These are phyloP conservation scores for Kurtzmaniella natalensis DNA, from an alignment of 1,139 yeast genomes.

Conservation along the genomic window DNA sequence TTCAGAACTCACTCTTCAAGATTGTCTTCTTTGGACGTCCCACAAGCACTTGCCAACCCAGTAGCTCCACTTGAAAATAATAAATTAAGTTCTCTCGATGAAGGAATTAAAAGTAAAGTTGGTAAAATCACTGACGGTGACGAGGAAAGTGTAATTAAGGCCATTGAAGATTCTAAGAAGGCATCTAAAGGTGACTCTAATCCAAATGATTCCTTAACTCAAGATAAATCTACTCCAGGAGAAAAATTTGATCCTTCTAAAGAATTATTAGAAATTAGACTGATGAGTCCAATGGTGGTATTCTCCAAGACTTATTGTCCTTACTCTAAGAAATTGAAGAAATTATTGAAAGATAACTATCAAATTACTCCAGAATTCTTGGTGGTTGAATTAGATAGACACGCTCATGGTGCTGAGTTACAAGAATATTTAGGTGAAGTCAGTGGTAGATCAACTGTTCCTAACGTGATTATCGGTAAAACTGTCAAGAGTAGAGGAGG, in stretches of 20 bases:
- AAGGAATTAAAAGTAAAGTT: conserved; percentile 1
- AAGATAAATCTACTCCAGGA: conserved; percentile 11
- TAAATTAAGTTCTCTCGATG: not conserved
- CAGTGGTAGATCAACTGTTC: conserved; percentile 67
- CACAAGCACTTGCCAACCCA: not conserved
- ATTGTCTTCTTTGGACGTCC: conserved; percentile 2
- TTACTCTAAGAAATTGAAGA: conserved; percentile 66
- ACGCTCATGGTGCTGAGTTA: conserved; percentile 58
- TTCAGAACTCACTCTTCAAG: conserved; percentile 10
- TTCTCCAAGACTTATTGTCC: conserved; percentile 76
- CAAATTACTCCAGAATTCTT: conserved; percentile 66
- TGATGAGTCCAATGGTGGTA: conserved; percentile 64
- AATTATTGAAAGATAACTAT: conserved; percentile 58
- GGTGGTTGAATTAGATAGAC: conserved; percentile 79
- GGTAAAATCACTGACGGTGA: conserved; percentile 2
- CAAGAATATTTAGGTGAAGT: conserved; percentile 55
- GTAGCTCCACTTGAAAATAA: not conserved
- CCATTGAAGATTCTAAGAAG: conserved; percentile 3
- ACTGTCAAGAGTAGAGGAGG: conserved; percentile 60
- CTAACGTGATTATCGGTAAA: conserved; percentile 62
- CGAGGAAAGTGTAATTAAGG: conserved; percentile 4
- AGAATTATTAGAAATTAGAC: conserved; percentile 56
- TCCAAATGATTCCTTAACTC: conserved; percentile 2
- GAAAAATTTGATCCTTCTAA: conserved; percentile 53
- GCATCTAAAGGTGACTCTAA: conserved; percentile 1